Conservation (phyloP, 2,329 filamentous ascomycete species). For the Ceratocystis huliohia region DNA sequence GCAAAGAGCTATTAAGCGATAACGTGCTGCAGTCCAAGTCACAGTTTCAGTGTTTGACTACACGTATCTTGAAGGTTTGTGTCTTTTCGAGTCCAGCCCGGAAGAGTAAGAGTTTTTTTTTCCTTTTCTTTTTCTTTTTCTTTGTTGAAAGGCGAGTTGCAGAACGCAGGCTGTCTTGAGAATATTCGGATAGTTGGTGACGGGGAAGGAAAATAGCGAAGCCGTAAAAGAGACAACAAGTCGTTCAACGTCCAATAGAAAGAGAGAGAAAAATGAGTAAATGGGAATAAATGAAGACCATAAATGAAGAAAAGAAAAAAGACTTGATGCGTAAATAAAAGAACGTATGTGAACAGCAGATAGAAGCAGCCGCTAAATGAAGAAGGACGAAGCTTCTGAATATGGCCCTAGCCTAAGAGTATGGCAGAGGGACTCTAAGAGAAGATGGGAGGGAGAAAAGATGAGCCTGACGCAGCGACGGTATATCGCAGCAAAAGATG, state of each 20-base stretch:
- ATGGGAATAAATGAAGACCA: neutral
- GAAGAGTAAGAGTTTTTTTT: slow-evolving; percentile 3
- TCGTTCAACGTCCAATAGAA: neutral
- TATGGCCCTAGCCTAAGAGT: neutral
- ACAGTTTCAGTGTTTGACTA: neutral
- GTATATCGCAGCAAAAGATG: neutral
- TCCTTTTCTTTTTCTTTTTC: neutral
- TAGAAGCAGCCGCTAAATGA: neutral
- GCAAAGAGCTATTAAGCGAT: neutral
- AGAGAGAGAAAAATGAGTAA: neutral
- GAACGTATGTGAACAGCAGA: neutral
- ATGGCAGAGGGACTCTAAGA: neutral
- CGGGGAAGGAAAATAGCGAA: neutral
- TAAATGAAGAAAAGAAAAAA: neutral
- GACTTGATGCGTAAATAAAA: slow-evolving; percentile 1
- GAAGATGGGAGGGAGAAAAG: neutral
- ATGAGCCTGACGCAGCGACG: slow-evolving; percentile 2
- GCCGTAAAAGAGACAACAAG: neutral
- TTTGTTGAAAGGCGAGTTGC: slow-evolving; percentile 2
- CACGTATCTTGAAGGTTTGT: neutral
- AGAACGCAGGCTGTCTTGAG: slow-evolving; percentile 1
- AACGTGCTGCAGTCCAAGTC: neutral
- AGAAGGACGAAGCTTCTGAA: neutral
- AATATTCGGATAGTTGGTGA: neutral
- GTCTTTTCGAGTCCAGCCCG: slow-evolving; percentile 23